Evolutionary conservation across 495 filamentous ascomycete genomes (phyloP), one percentile per base, ranked within the genome.

Genomic region (Tuber magnatum): DNA sequence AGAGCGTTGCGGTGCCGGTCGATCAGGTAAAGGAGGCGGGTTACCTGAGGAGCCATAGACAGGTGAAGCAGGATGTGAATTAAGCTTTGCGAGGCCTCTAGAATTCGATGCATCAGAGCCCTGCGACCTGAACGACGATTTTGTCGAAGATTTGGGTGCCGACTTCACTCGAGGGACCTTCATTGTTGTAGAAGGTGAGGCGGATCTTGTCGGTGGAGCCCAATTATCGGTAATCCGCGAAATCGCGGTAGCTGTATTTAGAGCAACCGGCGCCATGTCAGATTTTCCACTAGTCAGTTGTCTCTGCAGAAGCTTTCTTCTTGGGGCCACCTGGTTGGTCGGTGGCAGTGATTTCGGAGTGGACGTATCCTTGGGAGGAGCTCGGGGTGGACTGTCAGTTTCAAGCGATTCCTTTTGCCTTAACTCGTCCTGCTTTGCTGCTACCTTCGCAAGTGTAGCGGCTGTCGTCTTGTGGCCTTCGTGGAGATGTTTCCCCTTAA

Each of bases 1-100:
- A 9, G 81, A 82, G 18, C 81, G 78, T 68, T 80, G 78, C 32
- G 81, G 81, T 40, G 70, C 72, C 44, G 81, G 78, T 28, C 81
- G 76, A 2, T 70, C 71, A 28, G 81, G 81, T 14, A 80, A 51
- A n/a, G 70, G 72, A 39, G 80, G 80, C 38, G 80, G 56, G 39
- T 77, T 71, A 44, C 78, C 80, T 20, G 72, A 75, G 56, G 56
- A 65, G 28, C 28, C 56, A 35, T 28, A 16, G 42, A 75, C 73
- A 46, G 80, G 80, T 9, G 80, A 81, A 42, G 79, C 80, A 7
- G 80, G 79, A 9, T 78, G 56, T n/a, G 79, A 79, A 69, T 79
- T 73, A 43, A 75, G 76, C 46, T 69, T 74, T 35, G 44, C 61
- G 24, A 77, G 71, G 46, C 70, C 77, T 43, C 76, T 73, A 22